These are phyloP conservation scores for Zygoascus ofunaensis DNA, from an alignment of 805 yeast genomes.

Conservation along the genomic window DNA sequence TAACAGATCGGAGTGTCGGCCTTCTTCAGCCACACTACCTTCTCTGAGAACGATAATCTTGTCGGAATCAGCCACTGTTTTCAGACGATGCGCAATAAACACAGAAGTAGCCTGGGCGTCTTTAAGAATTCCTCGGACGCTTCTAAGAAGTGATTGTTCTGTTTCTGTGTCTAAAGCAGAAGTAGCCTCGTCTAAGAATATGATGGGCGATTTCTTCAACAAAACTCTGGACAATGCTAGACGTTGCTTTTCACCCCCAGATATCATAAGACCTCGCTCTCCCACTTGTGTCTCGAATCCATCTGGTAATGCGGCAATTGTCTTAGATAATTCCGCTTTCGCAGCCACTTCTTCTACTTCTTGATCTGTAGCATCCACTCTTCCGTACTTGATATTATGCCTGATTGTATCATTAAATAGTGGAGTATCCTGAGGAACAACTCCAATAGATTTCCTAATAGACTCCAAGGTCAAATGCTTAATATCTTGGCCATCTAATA, in stretches of 20 bases:
- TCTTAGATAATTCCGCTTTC: conserved; percentile 57
- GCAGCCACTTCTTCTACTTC: conserved; percentile 58
- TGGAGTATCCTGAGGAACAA: conserved; percentile 97
- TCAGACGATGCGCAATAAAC: conserved; percentile 85
- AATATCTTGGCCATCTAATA: conserved; percentile 85
- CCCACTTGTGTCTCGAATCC: conserved; percentile 86
- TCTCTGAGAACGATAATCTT: conserved; percentile 77
- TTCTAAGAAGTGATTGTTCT: conserved; percentile 71
- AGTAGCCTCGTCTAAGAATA: conserved; percentile 93
- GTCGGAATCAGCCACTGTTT: conserved; percentile 90
- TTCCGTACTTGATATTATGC: conserved; percentile 84
- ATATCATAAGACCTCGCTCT: conserved; percentile 94
- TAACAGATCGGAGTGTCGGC: conserved; percentile 63
- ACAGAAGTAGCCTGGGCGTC: conserved; percentile 61
- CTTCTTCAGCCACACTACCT: conserved; percentile 82
- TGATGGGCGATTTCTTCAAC: conserved; percentile 75
- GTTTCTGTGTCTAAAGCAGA: conserved; percentile 96
- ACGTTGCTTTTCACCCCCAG: conserved; percentile 98
- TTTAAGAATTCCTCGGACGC: conserved; percentile 59
- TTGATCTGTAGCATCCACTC: conserved; percentile 59
- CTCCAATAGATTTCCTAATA: conserved; percentile 67
- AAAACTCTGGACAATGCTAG: conserved; percentile 88
- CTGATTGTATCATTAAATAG: conserved; percentile 81
- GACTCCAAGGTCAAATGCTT: conserved; percentile 65
- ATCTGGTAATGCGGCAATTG: conserved; percentile 67